A percentile compares a stretch with the other conserved stretches of the same genome.
These are phyloP conservation scores for Sclerotinia nivalis DNA, from an alignment of 2,329 filamentous ascomycete genomes.

Conservation along the genomic window DNA sequence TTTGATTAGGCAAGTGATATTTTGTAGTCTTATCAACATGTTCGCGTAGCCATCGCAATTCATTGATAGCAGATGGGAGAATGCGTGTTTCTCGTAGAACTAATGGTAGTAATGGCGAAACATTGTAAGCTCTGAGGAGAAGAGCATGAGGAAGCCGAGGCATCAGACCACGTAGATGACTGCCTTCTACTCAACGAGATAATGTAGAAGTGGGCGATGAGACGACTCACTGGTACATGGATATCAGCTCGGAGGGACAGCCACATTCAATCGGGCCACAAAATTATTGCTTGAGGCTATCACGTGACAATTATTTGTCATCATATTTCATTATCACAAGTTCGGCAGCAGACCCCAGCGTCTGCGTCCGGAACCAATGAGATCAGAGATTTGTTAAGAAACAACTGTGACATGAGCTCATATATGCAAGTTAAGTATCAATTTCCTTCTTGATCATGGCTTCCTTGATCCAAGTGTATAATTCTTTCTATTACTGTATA, in stretches of 20 bases:
- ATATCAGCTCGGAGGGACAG: not conserved
- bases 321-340: not conserved
- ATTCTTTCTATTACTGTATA: not conserved
- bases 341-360: not conserved
- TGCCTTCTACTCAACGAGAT: not conserved
- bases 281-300: not conserved
- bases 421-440: slow-evolving; percentile 11
- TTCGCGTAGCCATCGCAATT: slow-evolving; percentile 72
- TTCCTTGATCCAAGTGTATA: not conserved
- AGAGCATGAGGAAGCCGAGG: slow-evolving; percentile 63
- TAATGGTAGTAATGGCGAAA: slow-evolving; percentile 57
- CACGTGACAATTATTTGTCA: not conserved
- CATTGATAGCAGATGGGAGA: slow-evolving; percentile 62
- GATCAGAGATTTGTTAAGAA: slow-evolving; percentile 14
- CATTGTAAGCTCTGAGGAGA: slow-evolving; percentile 53
- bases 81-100: slow-evolving; percentile 66
- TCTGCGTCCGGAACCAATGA: slow-evolving; percentile 12
- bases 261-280: slow-evolving; percentile 9
- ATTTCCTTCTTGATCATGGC: not conserved
- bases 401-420: not conserved
- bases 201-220: not conserved
- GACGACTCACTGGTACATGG: not conserved
- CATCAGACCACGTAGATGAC: slow-evolving; percentile 46
- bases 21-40: slow-evolving; percentile 47
- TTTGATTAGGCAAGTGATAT: slow-evolving; percentile 25